phyloP scores from a whole-genome alignment of 2,329 filamentous ascomycete genomes.

The Phaeoacremonium minimum region DNA sequence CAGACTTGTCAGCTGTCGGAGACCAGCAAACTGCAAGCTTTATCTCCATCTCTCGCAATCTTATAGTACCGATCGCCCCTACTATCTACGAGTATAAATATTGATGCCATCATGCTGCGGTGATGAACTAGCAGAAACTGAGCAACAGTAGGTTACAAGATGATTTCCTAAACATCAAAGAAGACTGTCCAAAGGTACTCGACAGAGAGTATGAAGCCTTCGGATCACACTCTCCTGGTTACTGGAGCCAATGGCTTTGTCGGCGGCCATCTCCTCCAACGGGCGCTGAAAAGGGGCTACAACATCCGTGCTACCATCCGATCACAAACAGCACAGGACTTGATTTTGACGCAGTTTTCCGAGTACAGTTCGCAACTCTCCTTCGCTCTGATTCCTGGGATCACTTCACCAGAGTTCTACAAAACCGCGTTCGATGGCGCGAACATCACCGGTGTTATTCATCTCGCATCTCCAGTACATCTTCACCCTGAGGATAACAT shows the following conservation, averaged over 20 bases:
- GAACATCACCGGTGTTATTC: not conserved
- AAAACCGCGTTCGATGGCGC: not conserved
- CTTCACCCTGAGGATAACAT: not conserved
- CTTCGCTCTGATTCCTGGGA: not conserved
- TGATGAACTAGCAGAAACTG: too few relatives aligned
- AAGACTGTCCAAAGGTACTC: too few relatives aligned
- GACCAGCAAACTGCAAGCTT: too few relatives aligned
- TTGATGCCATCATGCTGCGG: too few relatives aligned
- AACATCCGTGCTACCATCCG: conserved; percentile 1
- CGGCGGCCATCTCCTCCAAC: conserved; percentile 3
- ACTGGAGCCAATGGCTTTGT: conserved; percentile 3
- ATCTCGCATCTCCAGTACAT: not conserved
- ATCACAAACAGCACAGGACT: too few relatives aligned
- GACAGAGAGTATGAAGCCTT: too few relatives aligned
- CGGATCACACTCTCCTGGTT: conserved; percentile 3
- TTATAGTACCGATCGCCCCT: too few relatives aligned
- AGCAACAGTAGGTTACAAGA: too few relatives aligned
- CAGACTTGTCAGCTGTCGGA: too few relatives aligned
- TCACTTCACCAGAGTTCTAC: not conserved
- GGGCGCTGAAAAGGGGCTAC: conserved; percentile 4
- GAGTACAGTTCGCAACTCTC: conserved; percentile 2
- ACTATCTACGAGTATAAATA: too few relatives aligned
- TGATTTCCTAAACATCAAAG: too few relatives aligned
- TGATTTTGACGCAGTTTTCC: conserved; percentile 2
- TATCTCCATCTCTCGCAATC: too few relatives aligned